Percentiles rank a stretch among this genome's conserved stretches.
Evolutionary conservation across 208 protist genomes (phyloP).

Genomic region (Angomonas ambiguus): DNA sequence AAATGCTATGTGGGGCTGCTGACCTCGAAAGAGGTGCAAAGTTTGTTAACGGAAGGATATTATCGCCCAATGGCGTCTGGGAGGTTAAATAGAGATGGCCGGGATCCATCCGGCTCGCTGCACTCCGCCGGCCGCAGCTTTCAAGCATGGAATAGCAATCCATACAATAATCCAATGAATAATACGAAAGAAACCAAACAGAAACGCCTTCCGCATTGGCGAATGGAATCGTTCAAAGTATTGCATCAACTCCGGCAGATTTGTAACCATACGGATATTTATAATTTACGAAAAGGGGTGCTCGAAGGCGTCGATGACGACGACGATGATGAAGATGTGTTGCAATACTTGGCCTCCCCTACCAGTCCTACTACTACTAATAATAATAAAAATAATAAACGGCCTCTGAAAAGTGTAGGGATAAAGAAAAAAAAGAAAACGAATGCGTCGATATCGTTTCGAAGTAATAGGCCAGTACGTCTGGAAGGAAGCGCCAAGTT

Average conservation of each 20-base stretch:
- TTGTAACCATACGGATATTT: constrained; percentile 81
- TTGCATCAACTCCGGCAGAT: constrained; percentile 76
- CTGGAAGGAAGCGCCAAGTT: constrained; percentile 91
- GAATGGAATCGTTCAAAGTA: constrained; percentile 53
- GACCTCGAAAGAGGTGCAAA: constrained; percentile 52
- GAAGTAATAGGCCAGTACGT: constrained; percentile 65
- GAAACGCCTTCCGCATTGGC: constrained; percentile 16
- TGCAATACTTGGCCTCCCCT: no score
- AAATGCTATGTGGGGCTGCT: constrained; percentile 90
- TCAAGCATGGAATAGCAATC: constrained; percentile 9
- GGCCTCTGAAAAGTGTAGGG: constrained; percentile 11
- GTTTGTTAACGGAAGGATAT: constrained; percentile 39
- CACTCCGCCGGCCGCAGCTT: constrained; percentile 54
- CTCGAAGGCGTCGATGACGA: constrained; percentile 22
- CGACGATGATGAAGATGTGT: constrained; percentile 6
- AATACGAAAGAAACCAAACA: no score
- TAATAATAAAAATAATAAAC: no score
- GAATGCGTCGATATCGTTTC: constrained; percentile 27
- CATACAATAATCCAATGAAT: neutral
- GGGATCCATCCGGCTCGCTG: constrained; percentile 46
- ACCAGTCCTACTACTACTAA: no score
- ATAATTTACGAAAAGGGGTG: constrained; percentile 28
- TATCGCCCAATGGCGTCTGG: constrained; percentile 23
- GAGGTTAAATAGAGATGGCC: constrained; percentile 48
- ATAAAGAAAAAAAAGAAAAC: constrained; percentile 8